Evolutionary conservation across 192 early-diverging fungal species (phyloP).

Genomic region (Podila epigama): DNA sequence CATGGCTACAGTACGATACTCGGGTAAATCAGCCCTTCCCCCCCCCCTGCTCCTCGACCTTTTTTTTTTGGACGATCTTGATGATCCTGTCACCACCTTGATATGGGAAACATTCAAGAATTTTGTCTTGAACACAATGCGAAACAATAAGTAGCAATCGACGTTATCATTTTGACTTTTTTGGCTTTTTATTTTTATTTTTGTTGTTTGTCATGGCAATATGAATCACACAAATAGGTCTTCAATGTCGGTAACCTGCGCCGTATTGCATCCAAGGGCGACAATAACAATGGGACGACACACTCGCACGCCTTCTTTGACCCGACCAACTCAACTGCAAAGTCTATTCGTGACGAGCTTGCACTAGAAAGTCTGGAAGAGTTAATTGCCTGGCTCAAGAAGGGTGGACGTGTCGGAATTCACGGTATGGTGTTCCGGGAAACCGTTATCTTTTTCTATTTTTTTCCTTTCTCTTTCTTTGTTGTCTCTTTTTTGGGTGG

Average conservation of each 20-base stretch:
- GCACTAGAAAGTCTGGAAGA: slow-evolving; percentile 94
- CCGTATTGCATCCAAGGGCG: slow-evolving; percentile 65
- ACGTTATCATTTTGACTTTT: background rate
- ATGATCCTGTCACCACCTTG: no score
- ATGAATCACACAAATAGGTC: slow-evolving; percentile 64
- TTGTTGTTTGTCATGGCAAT: slow-evolving; percentile 54
- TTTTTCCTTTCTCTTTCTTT: background rate
- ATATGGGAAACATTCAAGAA: no score
- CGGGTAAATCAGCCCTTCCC: no score
- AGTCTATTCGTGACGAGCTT: slow-evolving; percentile 81
- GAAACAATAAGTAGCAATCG: no score
- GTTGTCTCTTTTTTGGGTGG: background rate
- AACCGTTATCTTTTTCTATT: background rate
- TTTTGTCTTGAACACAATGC: no score
- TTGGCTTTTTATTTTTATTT: background rate
- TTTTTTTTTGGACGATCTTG: no score
- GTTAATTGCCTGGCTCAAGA: slow-evolving; percentile 86
- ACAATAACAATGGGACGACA: slow-evolving; percentile 49
- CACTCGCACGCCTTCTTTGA: slow-evolving; percentile 96
- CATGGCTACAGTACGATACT: slow-evolving; percentile 80
- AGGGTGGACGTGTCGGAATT: slow-evolving; percentile 88
- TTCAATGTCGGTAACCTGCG: slow-evolving; percentile 98
- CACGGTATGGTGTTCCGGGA: slow-evolving; percentile 51
- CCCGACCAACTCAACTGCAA: slow-evolving; percentile 81
- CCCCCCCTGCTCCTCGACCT: no score